Evolutionary conservation across 768 basidiomycete genomes (phyloP), one percentile per base, ranked within the genome.

Genomic region (Pleurotus sapidus): DNA sequence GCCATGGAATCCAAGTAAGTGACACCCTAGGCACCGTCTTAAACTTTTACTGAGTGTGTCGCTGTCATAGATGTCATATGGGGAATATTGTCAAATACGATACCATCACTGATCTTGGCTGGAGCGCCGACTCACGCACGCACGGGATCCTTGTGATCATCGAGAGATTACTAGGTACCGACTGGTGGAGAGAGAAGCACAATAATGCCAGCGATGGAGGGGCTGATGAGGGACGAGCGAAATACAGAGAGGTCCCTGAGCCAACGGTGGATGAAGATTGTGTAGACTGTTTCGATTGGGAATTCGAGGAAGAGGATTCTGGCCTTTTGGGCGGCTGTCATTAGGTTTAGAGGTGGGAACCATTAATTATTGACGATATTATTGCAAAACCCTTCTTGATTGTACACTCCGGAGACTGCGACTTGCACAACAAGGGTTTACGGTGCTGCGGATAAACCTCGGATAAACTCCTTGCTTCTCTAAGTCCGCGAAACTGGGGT

Each of bases 11-110:
- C 86, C 3, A 77, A 75, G 78, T 83, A 46, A 30, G 30, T 30
- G 30, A n/a, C n/a, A 9, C 30, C 30, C 11, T 9, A 30, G 49
- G 74, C 59, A 8, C n/a, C 9, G 5, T 18, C 42, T 15, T 14
- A 38, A 45, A 9, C 6, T 38, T 17, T 37, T 15, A 5, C n/a
- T n/a, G n/a, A n/a, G n/a, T n/a, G n/a, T n/a, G n/a, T 18, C 30
- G 12, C 15, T 24, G 42, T 25, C 59, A 57, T 89, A 74, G 84
- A n/a, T 98, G 96, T 64, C 96, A 98, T 68, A 79, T 90, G 0
- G 96, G 96, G 18, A 84, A 88, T 66, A 82, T 85, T 14, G 84
- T 91, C 50, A 73, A 85, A 5, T 96, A 93, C 68, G 95, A 98
- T 69, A 94, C 94, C 0, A 90, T 97, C 24, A 81, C 82, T 17